phyloP scores from a whole-genome alignment of 352 stramenopile species.

The Chrysophaeum taylorii region DNA sequence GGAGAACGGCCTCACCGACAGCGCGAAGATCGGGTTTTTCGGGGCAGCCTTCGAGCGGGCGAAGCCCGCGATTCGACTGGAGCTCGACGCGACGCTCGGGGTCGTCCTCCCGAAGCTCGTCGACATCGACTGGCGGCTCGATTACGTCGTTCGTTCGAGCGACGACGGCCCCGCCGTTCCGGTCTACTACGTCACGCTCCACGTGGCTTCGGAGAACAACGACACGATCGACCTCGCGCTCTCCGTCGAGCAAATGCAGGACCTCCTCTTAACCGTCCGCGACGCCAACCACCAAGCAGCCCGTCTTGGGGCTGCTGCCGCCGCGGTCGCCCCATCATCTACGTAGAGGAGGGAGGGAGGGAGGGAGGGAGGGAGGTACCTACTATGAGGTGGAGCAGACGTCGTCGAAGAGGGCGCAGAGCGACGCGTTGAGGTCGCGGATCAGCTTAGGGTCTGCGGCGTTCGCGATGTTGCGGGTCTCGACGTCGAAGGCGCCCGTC shows the following conservation, averaged over 20 bases:
- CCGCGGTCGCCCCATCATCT: no score
- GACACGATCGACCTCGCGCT: background rate
- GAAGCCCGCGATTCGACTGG: background rate
- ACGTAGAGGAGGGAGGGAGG: no score
- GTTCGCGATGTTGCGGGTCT: background rate
- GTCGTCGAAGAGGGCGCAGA: no score
- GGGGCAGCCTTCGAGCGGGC: background rate
- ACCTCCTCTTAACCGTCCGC: background rate
- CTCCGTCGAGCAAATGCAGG: constrained; percentile 3
- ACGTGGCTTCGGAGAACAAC: background rate
- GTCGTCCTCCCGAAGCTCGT: background rate
- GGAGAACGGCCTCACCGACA: background rate
- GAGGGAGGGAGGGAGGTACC: no score
- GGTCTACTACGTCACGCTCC: background rate
- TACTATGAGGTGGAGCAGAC: no score
- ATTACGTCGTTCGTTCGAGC: background rate
- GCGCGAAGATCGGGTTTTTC: background rate
- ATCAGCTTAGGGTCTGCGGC: no score
- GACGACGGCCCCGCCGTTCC: background rate
- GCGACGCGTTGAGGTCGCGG: no score
- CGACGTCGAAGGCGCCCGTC: background rate
- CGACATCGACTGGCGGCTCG: background rate
- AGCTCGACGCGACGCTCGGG: background rate
- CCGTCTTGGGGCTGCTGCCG: no score
- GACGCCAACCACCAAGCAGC: background rate